phyloP scores from a whole-genome alignment of 129 eudicot species.

The Mikania micrantha region DNA sequence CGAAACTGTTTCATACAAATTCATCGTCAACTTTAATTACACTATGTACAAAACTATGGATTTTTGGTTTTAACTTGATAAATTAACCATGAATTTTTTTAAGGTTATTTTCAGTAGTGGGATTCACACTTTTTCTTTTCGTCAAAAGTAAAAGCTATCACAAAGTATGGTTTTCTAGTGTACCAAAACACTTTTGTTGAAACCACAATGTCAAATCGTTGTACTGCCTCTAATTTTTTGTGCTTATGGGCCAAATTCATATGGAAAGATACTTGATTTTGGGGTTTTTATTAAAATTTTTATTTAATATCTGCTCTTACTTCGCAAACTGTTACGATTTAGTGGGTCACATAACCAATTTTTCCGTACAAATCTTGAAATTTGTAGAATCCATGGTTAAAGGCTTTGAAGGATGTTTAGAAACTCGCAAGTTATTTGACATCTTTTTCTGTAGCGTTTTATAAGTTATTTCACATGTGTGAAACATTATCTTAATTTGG shows the following conservation, averaged over 20 bases:
- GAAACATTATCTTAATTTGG: not conserved
- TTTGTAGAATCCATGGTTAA: not conserved
- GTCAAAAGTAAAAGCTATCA: slow-evolving; percentile 13
- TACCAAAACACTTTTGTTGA: slow-evolving; percentile 17
- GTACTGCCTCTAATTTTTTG: not conserved
- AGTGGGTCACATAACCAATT: not conserved
- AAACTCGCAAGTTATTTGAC: not conserved
- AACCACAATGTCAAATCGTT: slow-evolving; percentile 24
- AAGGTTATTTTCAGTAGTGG: not conserved
- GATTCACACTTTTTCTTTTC: not conserved
- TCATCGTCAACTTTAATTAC: not conserved
- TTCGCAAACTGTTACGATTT: not conserved
- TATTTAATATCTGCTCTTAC: not conserved
- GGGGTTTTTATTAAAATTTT: not conserved
- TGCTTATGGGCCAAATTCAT: slow-evolving; percentile 5
- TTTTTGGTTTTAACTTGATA: no score
- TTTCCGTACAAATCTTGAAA: not conserved
- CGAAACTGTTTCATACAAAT: no score
- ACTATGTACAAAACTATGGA: not conserved
- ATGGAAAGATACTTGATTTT: not conserved
- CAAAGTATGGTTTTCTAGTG: slow-evolving; percentile 13
- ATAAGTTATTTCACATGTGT: not conserved
- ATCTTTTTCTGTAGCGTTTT: not conserved
- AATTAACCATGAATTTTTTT: not conserved
- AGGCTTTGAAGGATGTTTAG: not conserved